Percentiles rank a stretch among this genome's conserved stretches.
These are phyloP conservation scores for Xylaria arbuscula DNA, from an alignment of 2,329 filamentous ascomycete genomes.

Conservation along the genomic window DNA sequence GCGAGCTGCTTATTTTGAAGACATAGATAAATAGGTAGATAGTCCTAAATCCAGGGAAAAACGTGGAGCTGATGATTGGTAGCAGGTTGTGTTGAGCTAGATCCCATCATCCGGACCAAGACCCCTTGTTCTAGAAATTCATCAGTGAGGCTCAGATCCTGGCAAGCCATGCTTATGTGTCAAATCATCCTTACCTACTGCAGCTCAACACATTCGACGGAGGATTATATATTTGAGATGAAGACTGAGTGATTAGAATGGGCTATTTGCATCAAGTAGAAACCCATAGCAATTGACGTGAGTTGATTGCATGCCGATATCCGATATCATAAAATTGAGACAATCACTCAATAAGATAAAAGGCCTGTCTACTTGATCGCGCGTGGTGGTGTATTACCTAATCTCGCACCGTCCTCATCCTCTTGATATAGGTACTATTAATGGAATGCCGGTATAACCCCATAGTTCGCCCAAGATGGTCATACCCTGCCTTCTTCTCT, in stretches of 20 bases:
- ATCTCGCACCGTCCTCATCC: background rate
- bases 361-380: background rate
- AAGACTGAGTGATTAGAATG: too few species aligned
- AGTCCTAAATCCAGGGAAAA: background rate
- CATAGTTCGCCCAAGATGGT: background rate
- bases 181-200: conserved; percentile 4
- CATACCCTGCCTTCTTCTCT: background rate
- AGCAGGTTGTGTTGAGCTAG: background rate
- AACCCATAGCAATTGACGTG: background rate
- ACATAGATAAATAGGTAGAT: background rate
- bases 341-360: background rate
- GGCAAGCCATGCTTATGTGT: conserved; percentile 14
- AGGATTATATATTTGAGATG: background rate
- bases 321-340: background rate
- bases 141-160: too few species aligned
- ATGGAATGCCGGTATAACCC: background rate
- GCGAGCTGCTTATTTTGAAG: background rate
- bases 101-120: background rate
- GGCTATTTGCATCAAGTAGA: too few species aligned
- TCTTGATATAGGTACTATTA: background rate
- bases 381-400: background rate
- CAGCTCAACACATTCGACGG: background rate
- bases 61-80: conserved; percentile 35
- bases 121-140: conserved; percentile 12
- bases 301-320: background rate